Evolutionary conservation across 768 basidiomycete species (phyloP).

Genomic region (Clitopilus passeckerianus): DNA sequence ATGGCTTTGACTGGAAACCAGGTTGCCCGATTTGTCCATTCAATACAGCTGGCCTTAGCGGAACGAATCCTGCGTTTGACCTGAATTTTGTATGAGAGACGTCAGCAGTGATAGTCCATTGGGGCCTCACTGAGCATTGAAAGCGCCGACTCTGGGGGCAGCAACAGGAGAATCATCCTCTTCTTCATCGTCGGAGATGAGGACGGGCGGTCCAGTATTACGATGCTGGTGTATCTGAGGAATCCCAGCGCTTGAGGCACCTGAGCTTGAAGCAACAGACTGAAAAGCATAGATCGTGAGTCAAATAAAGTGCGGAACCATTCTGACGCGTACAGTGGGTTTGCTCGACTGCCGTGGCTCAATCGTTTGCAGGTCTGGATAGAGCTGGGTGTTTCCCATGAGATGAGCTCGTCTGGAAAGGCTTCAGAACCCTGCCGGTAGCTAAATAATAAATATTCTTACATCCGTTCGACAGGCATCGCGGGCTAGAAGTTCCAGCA

Average conservation of each 20-base stretch:
- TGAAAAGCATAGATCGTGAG: conserved; percentile 1
- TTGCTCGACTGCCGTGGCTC: conserved; percentile 15
- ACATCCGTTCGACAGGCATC: conserved; percentile 34
- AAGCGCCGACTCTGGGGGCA: conserved; percentile 9
- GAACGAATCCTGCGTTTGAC: not conserved
- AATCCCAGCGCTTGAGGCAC: conserved; percentile 13
- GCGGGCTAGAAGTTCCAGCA: not conserved
- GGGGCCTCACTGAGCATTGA: conserved; percentile 5
- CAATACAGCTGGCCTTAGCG: conserved; percentile 5
- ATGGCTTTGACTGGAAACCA: conserved; percentile 6
- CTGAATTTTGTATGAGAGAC: not conserved
- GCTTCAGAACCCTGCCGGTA: not conserved
- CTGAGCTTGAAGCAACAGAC: conserved; percentile 21
- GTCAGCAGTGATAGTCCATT: not conserved
- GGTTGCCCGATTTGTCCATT: conserved; percentile 2
- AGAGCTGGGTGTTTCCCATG: conserved; percentile 23
- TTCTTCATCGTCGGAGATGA: conserved; percentile 35
- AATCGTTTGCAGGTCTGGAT: conserved; percentile 24
- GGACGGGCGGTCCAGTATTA: conserved; percentile 13
- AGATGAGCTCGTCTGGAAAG: conserved; percentile 24
- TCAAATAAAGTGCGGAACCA: not conserved
- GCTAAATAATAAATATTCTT: conserved; percentile 1
- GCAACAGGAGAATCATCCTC: conserved; percentile 6
- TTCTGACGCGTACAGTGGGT: conserved; percentile 21
- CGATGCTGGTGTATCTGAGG: conserved; percentile 11